phyloP scores from a whole-genome alignment of 1,139 yeast species.

The Lodderomyces oxycetoniae region DNA sequence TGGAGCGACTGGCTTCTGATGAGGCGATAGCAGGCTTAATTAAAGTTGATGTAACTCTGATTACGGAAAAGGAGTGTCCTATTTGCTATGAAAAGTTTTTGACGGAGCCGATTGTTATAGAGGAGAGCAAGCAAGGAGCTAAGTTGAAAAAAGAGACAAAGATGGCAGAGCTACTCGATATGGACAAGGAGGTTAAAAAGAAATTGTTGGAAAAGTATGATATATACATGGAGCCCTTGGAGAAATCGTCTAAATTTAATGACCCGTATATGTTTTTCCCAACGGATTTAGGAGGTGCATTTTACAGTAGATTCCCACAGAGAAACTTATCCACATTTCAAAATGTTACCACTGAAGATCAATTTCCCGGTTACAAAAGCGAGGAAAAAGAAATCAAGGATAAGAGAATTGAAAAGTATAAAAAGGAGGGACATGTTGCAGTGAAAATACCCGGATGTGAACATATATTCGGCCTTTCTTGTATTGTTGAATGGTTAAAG shows the following conservation, averaged over 20 bases:
- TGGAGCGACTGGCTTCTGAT: conserved; percentile 33
- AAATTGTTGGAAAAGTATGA: conserved; percentile 7
- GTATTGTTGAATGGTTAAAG: conserved; percentile 43
- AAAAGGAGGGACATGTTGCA: conserved; percentile 30
- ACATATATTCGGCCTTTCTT: conserved; percentile 40
- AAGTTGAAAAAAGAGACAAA: neutral
- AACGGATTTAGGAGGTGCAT: conserved; percentile 27
- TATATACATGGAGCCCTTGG: conserved; percentile 7
- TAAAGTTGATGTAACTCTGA: conserved; percentile 20
- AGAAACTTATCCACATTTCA: conserved; percentile 23
- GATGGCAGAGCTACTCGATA: neutral
- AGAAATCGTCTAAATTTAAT: conserved; percentile 18
- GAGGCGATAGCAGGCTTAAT: conserved; percentile 37
- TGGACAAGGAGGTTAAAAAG: conserved; percentile 3
- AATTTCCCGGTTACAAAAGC: conserved; percentile 29
- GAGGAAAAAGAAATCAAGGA: conserved; percentile 13
- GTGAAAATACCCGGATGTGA: conserved; percentile 44
- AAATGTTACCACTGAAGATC: conserved; percentile 24
- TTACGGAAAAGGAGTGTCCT: conserved; percentile 33
- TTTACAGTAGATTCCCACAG: conserved; percentile 33
- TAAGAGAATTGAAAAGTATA: conserved; percentile 13
- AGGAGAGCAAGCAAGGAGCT: conserved; percentile 1
- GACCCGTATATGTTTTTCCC: conserved; percentile 42
- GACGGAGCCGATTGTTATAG: conserved; percentile 27
- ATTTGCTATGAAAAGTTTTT: conserved; percentile 28